Percentiles rank a stretch among this genome's conserved stretches.
Evolutionary conservation across 2,329 filamentous ascomycete genomes (phyloP).

Genomic region (Pseudomassariella vexata): DNA sequence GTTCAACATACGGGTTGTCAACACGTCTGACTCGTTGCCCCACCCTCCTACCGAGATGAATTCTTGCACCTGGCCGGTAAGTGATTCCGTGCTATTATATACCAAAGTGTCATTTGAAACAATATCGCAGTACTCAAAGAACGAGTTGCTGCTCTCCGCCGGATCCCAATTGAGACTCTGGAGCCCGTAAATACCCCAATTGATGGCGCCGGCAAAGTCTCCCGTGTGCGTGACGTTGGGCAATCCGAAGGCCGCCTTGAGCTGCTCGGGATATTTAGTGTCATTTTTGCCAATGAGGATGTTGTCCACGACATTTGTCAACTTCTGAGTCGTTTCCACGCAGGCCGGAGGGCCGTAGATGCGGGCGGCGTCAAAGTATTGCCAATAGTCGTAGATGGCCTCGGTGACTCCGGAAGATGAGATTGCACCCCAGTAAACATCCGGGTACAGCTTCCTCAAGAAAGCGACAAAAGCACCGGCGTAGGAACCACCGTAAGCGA

Average conservation of each 20-base stretch:
- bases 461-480: slow-evolving; percentile 76
- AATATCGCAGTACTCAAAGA: slow-evolving; percentile 42
- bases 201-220: slow-evolving; percentile 42
- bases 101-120: slow-evolving; percentile 35
- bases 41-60: slow-evolving; percentile 38
- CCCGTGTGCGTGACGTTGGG: slow-evolving; percentile 34
- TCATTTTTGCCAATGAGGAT: slow-evolving; percentile 38
- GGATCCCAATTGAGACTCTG: slow-evolving; percentile 52
- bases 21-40: slow-evolving; percentile 25
- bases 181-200: slow-evolving; percentile 33
- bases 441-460: slow-evolving; percentile 68
- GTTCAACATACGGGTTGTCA: slow-evolving; percentile 43
- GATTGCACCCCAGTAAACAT: slow-evolving; percentile 73
- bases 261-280: slow-evolving; percentile 33
- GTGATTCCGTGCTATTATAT: slow-evolving; percentile 33
- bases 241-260: slow-evolving; percentile 41
- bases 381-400: slow-evolving; percentile 73
- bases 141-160: slow-evolving; percentile 29
- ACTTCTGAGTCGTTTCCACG: slow-evolving; percentile 55
- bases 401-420: slow-evolving; percentile 74
- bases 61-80: slow-evolving; percentile 27
- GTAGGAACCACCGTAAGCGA: slow-evolving; percentile 80
- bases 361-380: slow-evolving; percentile 47
- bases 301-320: slow-evolving; percentile 45
- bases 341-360: slow-evolving; percentile 52